A percentile compares a stretch with the other conserved stretches of the same genome.
Conservation (phyloP, 2,329 filamentous ascomycete genomes). For the Alternaria tenuissima region DNA sequence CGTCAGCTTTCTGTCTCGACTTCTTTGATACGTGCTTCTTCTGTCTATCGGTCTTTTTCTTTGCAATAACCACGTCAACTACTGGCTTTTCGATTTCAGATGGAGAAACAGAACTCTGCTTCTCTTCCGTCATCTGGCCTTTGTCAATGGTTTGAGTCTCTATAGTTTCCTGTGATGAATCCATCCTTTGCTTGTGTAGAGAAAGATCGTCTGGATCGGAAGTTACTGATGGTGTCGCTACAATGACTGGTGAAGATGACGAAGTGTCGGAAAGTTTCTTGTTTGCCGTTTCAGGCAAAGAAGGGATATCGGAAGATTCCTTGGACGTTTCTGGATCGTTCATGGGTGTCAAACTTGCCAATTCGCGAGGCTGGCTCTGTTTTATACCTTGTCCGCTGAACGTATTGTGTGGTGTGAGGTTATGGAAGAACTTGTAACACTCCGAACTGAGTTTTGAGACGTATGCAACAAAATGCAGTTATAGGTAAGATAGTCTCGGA, state of each 20-base stretch:
- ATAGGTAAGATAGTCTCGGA: background rate
- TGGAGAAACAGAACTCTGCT: slow-evolving; percentile 7
- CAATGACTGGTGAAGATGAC: slow-evolving; percentile 33
- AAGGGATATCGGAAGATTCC: slow-evolving; percentile 12
- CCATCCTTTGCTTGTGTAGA: slow-evolving; percentile 24
- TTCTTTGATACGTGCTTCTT: slow-evolving; percentile 26
- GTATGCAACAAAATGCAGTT: background rate
- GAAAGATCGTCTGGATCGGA: slow-evolving; percentile 30
- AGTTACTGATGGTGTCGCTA: slow-evolving; percentile 35
- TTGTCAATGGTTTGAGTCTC: slow-evolving; percentile 15
- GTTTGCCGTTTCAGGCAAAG: slow-evolving; percentile 13
- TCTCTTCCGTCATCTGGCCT: background rate
- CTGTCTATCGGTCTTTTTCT: slow-evolving; percentile 24
- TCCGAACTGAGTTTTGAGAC: background rate
- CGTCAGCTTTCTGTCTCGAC: slow-evolving; percentile 25
- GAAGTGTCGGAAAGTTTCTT: slow-evolving; percentile 32
- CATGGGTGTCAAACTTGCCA: slow-evolving; percentile 22
- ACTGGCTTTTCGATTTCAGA: slow-evolving; percentile 21
- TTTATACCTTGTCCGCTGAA: background rate
- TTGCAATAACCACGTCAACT: slow-evolving; percentile 7
- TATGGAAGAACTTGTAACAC: background rate
- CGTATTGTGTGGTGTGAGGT: background rate
- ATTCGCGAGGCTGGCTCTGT: background rate
- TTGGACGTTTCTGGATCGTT: slow-evolving; percentile 25
- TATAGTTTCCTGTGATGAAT: slow-evolving; percentile 21